Evolutionary conservation across 345 rosid genomes (phyloP), one percentile per base, ranked within the genome.

Genomic region (Lepidium sativum): DNA sequence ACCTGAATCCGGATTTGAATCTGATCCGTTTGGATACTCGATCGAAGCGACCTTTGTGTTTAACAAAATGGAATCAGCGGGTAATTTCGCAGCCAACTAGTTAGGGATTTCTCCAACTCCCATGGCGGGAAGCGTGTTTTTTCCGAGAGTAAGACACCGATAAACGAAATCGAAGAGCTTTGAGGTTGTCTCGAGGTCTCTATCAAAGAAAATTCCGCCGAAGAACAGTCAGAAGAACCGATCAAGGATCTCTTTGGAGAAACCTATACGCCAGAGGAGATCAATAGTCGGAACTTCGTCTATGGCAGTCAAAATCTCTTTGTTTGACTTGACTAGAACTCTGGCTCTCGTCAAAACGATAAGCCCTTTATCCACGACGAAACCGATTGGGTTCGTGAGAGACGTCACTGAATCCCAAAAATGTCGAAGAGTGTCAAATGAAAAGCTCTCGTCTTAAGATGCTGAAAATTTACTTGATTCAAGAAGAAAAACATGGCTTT

Each of bases 101-200:
- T 77, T 65, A 0, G 96, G 85, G 41, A 89, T 87, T 47, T 86
- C 91, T 8, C 89, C 84, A 8, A 92, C 89, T 43, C 98, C 98
- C 54, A 67, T 74, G 3, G 88, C 85, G 0, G 98, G 98, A 49
- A 92, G 85, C 6, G 96, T 82, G 52, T 86, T 92, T 11, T 89
- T 83, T 11, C 98, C 98, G 7, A 92, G 96, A 45, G 96, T 91
- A 3, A 92, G 96, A 71, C 92, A 87, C 70, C 87, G 84, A 82
- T 89, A 92, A 14, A 92, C 59, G 35, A 92, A 92, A 75, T 89
- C 75, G 67, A 92, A 92, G 70, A 92, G 73, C 58, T 91, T 83
- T 1, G 98, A 89, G 12, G 86, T 87, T 6, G 98, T 92, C 64
- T 79, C 88, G 6, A 92, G 96, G 21, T 84, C 81, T 27, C 54